Evolutionary conservation across 2,329 filamentous ascomycete genomes (phyloP).

Genomic region (Diaporthe australafricana): DNA sequence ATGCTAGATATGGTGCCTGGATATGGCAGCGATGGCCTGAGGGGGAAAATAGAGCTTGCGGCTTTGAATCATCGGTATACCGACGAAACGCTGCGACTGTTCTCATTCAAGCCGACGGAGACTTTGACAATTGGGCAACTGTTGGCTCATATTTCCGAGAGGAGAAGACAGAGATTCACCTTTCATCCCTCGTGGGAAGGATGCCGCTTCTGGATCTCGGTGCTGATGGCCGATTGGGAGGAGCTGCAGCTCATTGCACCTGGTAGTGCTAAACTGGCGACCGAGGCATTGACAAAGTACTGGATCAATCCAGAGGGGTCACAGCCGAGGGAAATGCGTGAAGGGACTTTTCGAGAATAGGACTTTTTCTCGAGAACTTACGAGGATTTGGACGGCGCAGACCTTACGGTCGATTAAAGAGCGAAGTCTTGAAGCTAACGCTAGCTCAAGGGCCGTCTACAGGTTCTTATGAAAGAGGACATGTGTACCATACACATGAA

Average conservation of each 20-base stretch:
- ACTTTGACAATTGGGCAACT: background rate
- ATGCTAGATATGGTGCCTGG: constrained; percentile 24
- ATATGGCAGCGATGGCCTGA: constrained; percentile 1
- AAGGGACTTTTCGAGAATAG: constrained; percentile 4
- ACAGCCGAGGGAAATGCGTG: constrained; percentile 15
- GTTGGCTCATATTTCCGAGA: background rate
- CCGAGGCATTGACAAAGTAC: constrained; percentile 13
- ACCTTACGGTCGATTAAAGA: background rate
- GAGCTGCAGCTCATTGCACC: background rate
- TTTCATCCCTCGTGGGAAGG: constrained; percentile 15
- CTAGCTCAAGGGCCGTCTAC: no score
- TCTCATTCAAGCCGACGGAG: background rate
- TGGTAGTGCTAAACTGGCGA: constrained; percentile 8
- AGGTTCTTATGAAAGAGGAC: background rate
- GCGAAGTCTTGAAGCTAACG: background rate
- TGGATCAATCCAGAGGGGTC: constrained; percentile 17
- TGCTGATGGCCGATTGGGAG: constrained; percentile 18
- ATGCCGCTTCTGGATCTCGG: constrained; percentile 24
- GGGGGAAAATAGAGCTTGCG: constrained; percentile 3
- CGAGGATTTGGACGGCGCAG: background rate
- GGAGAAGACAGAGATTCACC: background rate
- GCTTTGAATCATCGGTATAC: background rate
- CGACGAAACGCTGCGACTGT: background rate
- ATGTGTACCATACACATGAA: no score
- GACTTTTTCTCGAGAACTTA: no score